These are phyloP conservation scores for Dendrobium officinale DNA, from an alignment of 106 monocot species.

Conservation along the genomic window DNA sequence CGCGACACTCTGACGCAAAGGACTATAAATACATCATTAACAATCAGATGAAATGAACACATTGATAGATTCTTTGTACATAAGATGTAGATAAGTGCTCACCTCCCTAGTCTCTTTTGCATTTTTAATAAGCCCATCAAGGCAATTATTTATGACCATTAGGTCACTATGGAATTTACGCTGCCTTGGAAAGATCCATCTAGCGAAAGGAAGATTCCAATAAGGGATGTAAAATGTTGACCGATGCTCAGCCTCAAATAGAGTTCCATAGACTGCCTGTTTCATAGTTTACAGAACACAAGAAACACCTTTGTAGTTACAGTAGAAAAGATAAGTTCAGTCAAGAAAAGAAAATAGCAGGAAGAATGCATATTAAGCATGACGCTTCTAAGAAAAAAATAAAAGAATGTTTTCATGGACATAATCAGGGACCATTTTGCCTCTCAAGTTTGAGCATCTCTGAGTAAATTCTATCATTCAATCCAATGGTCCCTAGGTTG, in stretches of 20 bases:
- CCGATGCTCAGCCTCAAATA: slow-evolving; percentile 97
- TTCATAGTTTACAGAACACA: neutral
- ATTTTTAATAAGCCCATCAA: slow-evolving; percentile 84
- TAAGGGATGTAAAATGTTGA: slow-evolving; percentile 98
- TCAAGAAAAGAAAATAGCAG: neutral
- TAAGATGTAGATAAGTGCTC: slow-evolving; percentile 7
- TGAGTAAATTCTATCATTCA: neutral
- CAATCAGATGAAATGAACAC: neutral
- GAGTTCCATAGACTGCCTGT: slow-evolving; percentile 96
- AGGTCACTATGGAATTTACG: slow-evolving; percentile 79
- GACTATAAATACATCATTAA: neutral
- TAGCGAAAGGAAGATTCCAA: slow-evolving; percentile 94
- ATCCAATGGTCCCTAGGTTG: neutral
- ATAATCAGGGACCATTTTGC: neutral
- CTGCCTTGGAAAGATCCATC: slow-evolving; percentile 93
- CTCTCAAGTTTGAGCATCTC: neutral
- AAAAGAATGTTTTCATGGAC: neutral
- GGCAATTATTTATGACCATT: slow-evolving; percentile 82
- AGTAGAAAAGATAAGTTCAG: slow-evolving; percentile 1
- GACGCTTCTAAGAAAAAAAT: neutral
- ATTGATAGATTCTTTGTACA: neutral
- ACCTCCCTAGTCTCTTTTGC: slow-evolving; percentile 96
- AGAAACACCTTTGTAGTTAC: slow-evolving; percentile 11
- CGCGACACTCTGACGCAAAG: too few relatives aligned
- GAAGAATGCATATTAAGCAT: neutral